Percentiles rank a stretch among this genome's conserved stretches.
Conservation (phyloP, 331 rosid species). For the Phaseolus coccineus region DNA sequence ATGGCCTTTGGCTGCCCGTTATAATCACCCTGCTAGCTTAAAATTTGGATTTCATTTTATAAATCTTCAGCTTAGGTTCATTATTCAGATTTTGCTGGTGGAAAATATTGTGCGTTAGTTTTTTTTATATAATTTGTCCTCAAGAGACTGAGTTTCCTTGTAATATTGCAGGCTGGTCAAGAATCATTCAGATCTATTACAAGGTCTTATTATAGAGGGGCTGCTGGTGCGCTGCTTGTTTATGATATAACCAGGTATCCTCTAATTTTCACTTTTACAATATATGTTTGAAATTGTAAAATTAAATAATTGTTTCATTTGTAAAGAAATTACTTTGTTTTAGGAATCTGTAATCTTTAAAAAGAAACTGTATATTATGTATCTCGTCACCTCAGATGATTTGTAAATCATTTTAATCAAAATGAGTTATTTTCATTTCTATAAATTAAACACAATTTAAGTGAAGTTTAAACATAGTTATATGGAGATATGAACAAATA, state of each 20-base stretch:
- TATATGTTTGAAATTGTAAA: conserved; percentile 27
- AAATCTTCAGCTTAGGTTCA: conserved; percentile 24
- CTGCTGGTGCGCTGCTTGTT: conserved; percentile 98
- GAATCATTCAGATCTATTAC: conserved; percentile 99
- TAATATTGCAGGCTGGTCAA: conserved; percentile 88
- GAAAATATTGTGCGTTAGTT: conserved; percentile 23
- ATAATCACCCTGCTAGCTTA: background rate
- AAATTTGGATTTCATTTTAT: conserved; percentile 11
- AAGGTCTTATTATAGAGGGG: conserved; percentile 97
- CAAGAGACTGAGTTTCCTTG: conserved; percentile 36
- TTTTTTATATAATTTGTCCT: conserved; percentile 23
- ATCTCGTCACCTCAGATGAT: conserved; percentile 19
- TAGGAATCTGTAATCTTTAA: conserved; percentile 1
- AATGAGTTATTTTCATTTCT: conserved; percentile 14
- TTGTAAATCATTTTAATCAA: conserved; percentile 20
- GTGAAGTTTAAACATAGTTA: conserved; percentile 2
- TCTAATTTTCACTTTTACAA: conserved; percentile 35
- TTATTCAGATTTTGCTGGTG: background rate
- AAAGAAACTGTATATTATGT: conserved; percentile 10
- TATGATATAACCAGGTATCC: conserved; percentile 97
- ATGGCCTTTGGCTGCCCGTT: conserved; percentile 27
- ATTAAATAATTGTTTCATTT: conserved; percentile 18
- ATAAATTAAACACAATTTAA: conserved; percentile 1
- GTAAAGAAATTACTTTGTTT: background rate
- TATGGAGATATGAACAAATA: conserved; percentile 5